Evolutionary conservation across 108 stramenopile species (phyloP).

Genomic region (Pseudonitzschia pungens): DNA sequence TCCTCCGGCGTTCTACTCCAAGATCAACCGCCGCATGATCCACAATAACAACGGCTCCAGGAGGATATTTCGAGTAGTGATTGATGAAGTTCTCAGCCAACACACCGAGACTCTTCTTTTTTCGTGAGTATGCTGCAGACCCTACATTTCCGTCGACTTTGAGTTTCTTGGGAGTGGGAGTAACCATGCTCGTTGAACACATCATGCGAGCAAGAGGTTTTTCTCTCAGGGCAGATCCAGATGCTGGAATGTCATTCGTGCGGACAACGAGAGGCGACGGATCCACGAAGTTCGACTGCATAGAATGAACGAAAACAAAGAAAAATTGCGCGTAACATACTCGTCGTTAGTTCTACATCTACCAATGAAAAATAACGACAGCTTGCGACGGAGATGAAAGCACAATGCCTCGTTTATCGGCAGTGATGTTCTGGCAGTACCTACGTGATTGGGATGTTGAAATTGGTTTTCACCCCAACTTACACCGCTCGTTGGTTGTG

Average conservation of each 20-base stretch:
- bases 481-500: conserved; percentile 5
- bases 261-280: conserved; percentile 10
- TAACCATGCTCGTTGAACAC: conserved; percentile 28
- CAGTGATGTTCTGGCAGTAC: not conserved
- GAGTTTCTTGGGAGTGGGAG: conserved; percentile 44
- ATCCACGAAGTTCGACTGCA: conserved; percentile 8
- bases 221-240: not conserved
- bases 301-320: not conserved
- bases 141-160: conserved; percentile 7
- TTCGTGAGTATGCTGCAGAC: conserved; percentile 51
- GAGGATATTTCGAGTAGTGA: conserved; percentile 22
- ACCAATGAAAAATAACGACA: too few species aligned
- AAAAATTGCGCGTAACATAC: not conserved
- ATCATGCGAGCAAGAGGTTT: conserved; percentile 18
- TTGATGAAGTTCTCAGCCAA: conserved; percentile 74
- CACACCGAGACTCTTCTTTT: conserved; percentile 79
- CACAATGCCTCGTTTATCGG: too few species aligned
- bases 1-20: conserved; percentile 88
- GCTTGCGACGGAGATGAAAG: too few species aligned
- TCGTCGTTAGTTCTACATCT: too few species aligned
- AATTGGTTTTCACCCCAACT: conserved; percentile 11
- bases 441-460: conserved; percentile 1
- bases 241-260: not conserved
- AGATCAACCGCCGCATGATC: conserved; percentile 75
- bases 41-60: conserved; percentile 37